Conservation (phyloP, 352 stramenopile species). For the Lagenidium sp. region DNA sequence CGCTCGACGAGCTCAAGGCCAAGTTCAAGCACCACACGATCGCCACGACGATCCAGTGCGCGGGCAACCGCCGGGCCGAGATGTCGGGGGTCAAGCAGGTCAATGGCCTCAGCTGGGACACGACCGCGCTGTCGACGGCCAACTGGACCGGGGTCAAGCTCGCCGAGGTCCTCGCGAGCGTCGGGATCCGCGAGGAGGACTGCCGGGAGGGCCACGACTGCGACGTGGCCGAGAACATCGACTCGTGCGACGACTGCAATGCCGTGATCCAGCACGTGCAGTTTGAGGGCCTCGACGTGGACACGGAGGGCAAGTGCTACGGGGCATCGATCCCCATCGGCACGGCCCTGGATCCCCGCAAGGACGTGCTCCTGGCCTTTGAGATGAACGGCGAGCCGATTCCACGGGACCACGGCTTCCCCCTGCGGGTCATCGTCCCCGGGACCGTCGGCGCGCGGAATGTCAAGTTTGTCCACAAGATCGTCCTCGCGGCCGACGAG, state of each 20-base stretch:
- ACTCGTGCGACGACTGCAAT: slow-evolving; percentile 44
- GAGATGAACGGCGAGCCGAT: slow-evolving; percentile 97
- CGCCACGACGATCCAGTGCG: slow-evolving; percentile 94
- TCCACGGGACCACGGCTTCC: slow-evolving; percentile 94
- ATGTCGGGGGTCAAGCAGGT: slow-evolving; percentile 91
- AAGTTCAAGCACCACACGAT: slow-evolving; percentile 91
- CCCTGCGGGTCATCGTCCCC: slow-evolving; percentile 94
- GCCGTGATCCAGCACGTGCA: slow-evolving; percentile 80
- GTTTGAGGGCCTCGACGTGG: slow-evolving; percentile 65
- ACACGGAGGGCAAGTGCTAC: slow-evolving; percentile 83
- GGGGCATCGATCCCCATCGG: slow-evolving; percentile 88
- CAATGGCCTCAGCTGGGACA: slow-evolving; percentile 81
- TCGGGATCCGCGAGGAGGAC: slow-evolving; percentile 79
- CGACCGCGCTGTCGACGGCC: slow-evolving; percentile 89
- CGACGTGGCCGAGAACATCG: slow-evolving; percentile 40
- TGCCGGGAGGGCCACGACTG: slow-evolving; percentile 42
- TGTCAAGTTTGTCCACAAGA: slow-evolving; percentile 96
- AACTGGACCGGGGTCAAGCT: slow-evolving; percentile 94
- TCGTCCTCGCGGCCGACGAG: slow-evolving; percentile 76
- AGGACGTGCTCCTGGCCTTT: slow-evolving; percentile 97
- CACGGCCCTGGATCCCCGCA: slow-evolving; percentile 91
- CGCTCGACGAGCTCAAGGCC: slow-evolving; percentile 87
- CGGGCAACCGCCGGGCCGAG: slow-evolving; percentile 92
- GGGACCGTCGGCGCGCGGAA: slow-evolving; percentile 92
- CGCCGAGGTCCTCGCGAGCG: slow-evolving; percentile 85